Evolutionary conservation across 306 rosid species (phyloP), one percentile per base, ranked within the genome.

Genomic region (Sesbania bispinosa): DNA sequence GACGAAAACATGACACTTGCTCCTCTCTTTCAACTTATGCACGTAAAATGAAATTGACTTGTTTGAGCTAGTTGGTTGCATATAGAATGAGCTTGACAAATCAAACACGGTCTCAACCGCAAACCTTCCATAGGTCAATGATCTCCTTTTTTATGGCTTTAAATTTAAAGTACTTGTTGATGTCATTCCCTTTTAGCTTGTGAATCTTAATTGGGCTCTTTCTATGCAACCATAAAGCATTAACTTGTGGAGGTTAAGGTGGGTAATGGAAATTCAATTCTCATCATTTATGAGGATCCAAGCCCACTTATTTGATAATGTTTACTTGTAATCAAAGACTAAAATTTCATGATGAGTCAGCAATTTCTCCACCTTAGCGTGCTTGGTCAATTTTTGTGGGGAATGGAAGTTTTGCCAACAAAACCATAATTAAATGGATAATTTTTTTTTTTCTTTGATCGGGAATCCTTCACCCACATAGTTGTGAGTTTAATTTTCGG

Each of bases 1-100:
- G 59, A 32, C 24, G 19, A 63, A 14, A 15, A 35, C 24, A 43
- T 21, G 70, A 13, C 52, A 48, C 29, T 33, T 6, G 9, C 30
- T 32, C 15, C 47, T 24, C 1, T 73, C 30, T 14, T 39, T 27
- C 14, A 35, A 61, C 24, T 46, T 8, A 60, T 73, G 51, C 47
- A 26, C 4, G 66, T 35, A 67, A 70, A 70, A 73, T 50, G 36
- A 75, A 67, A 50, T 73, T 67, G 79, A 79, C 83, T 42, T 35
- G 18, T n/a, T 10, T 41, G 32, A 26, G 24, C 42, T 41, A 50
- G 23, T 51, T 23, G n/a, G 6, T 45, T 43, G 20, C 66, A 61
- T 8, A 36, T 18, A 35, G 41, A 46, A 53, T 14, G 5, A 75
- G 63, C 24, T 47, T 38, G 45, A 46, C 29, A 69, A 63, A 24